Percentiles rank a stretch among this genome's conserved stretches.
phyloP scores from a whole-genome alignment of 2,329 filamentous ascomycete genomes.

The Juglanconis juglandina region DNA sequence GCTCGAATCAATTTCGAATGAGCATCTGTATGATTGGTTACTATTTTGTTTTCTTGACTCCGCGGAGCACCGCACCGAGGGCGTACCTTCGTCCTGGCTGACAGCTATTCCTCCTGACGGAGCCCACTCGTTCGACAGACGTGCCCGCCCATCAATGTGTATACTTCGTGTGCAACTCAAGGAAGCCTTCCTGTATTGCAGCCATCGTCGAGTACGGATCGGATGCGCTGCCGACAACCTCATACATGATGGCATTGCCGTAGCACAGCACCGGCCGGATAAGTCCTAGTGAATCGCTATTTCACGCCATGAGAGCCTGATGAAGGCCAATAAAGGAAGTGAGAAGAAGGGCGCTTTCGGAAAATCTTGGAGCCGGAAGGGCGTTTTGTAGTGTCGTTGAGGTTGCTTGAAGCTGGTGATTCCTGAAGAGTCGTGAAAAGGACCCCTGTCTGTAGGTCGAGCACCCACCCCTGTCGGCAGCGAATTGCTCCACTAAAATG shows the following conservation, averaged over 20 bases:
- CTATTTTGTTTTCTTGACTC: background rate
- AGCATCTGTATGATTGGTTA: constrained; percentile 43
- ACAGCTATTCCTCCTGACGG: constrained; percentile 68
- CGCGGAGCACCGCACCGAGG: background rate
- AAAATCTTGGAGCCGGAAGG: background rate
- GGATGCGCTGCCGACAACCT: constrained; percentile 1
- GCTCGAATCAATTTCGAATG: constrained; percentile 66
- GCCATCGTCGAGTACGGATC: background rate
- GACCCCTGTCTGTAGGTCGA: background rate
- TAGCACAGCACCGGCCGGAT: background rate
- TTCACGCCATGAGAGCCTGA: background rate
- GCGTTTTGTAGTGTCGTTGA: background rate
- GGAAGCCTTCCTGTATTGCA: background rate
- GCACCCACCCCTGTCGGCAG: constrained; percentile 3
- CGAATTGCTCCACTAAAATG: constrained; percentile 17
- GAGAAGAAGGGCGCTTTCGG: background rate
- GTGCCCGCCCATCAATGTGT: constrained; percentile 27
- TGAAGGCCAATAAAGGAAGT: background rate
- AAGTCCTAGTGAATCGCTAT: background rate
- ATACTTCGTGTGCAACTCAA: constrained; percentile 11
- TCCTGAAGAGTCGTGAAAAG: background rate
- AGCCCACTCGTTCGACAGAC: constrained; percentile 74
- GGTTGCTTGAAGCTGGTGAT: background rate
- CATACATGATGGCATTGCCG: constrained; percentile 13
- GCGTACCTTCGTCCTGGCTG: constrained; percentile 50